phyloP scores from a whole-genome alignment of 2,329 filamentous ascomycete genomes.

The Volutella citrinella region DNA sequence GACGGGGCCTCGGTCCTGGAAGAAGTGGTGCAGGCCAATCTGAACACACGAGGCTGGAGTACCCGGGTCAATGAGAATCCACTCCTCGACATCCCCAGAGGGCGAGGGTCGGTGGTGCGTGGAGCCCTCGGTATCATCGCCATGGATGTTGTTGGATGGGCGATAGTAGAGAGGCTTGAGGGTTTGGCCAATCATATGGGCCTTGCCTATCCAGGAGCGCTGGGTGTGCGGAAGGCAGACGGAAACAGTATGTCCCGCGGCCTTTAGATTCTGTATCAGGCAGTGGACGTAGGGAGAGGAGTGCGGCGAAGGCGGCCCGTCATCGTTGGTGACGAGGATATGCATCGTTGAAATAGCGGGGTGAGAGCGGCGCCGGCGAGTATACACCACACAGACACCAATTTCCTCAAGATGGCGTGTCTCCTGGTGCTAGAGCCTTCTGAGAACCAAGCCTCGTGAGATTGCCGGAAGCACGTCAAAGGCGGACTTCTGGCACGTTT shows the following conservation, averaged over 20 bases:
- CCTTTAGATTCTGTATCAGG: slow-evolving; percentile 67
- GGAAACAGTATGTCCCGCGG: slow-evolving; percentile 80
- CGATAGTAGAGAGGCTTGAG: slow-evolving; percentile 84
- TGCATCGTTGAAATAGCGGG: slow-evolving; percentile 44
- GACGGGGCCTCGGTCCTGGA: slow-evolving; percentile 66
- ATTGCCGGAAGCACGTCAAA: no score
- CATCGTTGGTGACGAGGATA: slow-evolving; percentile 72
- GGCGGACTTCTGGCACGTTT: no score
- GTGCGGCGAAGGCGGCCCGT: slow-evolving; percentile 74
- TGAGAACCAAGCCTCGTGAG: no score
- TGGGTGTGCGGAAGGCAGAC: slow-evolving; percentile 90
- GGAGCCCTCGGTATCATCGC: slow-evolving; percentile 56
- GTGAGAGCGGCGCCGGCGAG: background rate
- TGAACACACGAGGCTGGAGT: slow-evolving; percentile 80
- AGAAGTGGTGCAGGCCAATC: slow-evolving; percentile 79
- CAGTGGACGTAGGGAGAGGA: slow-evolving; percentile 80
- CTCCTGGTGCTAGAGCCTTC: no score
- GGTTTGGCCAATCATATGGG: slow-evolving; percentile 88
- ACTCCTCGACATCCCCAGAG: slow-evolving; percentile 63
- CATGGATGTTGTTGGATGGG: slow-evolving; percentile 42
- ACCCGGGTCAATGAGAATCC: slow-evolving; percentile 77
- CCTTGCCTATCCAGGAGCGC: slow-evolving; percentile 97
- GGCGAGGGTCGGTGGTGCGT: slow-evolving; percentile 58
- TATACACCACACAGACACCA: no score
- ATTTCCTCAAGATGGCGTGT: no score